Evolutionary conservation across 192 early-diverging fungal genomes (phyloP).

Genomic region (Entomortierella chlamydospora): DNA sequence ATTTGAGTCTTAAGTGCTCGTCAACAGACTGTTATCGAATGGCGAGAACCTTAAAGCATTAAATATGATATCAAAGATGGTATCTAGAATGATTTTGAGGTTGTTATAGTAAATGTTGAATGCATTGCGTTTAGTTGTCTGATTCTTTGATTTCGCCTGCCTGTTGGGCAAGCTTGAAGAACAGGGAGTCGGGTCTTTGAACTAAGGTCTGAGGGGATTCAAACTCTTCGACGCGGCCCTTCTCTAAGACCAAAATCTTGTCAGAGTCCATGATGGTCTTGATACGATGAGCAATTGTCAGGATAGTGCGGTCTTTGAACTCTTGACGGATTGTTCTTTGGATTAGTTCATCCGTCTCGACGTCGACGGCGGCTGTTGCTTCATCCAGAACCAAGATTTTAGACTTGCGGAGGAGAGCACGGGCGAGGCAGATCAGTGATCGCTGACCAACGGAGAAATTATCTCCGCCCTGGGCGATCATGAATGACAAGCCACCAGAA

Average conservation of each 20-base stretch:
- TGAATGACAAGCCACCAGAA: slow-evolving; percentile 74
- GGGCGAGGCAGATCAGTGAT: slow-evolving; percentile 76
- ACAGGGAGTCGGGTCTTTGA: slow-evolving; percentile 35
- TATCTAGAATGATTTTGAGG: no score
- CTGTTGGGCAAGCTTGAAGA: slow-evolving; percentile 60
- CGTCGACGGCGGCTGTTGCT: slow-evolving; percentile 78
- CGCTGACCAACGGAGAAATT: slow-evolving; percentile 89
- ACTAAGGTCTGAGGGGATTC: slow-evolving; percentile 70
- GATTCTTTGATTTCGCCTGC: slow-evolving; percentile 48
- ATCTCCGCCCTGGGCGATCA: slow-evolving; percentile 78
- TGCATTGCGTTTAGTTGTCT: not conserved
- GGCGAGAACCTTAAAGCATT: no score
- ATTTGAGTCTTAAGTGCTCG: no score
- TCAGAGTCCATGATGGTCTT: slow-evolving; percentile 90
- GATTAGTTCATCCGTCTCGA: slow-evolving; percentile 85
- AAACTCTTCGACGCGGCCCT: slow-evolving; percentile 64
- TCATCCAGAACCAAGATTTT: slow-evolving; percentile 61
- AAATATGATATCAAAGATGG: no score
- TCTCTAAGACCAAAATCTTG: slow-evolving; percentile 76
- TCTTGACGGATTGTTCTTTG: slow-evolving; percentile 85
- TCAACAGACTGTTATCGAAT: no score
- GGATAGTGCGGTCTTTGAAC: slow-evolving; percentile 81
- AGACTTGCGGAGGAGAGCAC: slow-evolving; percentile 73
- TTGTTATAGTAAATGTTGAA: no score
- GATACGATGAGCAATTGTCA: slow-evolving; percentile 92